Base-by-base conservation (phyloP, 179 eudicot species). In the Heliamphora pulchella region DNA sequence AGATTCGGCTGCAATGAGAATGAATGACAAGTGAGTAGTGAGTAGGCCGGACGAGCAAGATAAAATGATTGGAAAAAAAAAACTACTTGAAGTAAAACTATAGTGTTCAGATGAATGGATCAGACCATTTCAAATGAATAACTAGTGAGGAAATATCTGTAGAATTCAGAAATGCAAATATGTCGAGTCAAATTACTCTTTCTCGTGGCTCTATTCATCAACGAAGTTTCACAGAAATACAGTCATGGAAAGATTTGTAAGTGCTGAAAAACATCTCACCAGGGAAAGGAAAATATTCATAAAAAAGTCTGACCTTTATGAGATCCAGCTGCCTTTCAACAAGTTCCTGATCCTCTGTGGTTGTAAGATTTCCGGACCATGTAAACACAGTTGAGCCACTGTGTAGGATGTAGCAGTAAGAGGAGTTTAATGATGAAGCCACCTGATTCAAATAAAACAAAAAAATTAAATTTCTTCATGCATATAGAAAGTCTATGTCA, bases 391-490 rank as follows among this genome's bases (percentile, higher is more conserved):
- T 82, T 65, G 92, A 82, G 65, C 91, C 98, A 64, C 85, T 89
- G 87, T 94, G 98, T 80, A 96, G 86, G 85, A 96, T 96, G 95
- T 86, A 92, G 85, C 97, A 88, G 86, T 96, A 90, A 61, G 95
- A 88, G 51, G 99, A 96, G 85, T 94, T 94, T 78, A 96, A 87
- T 50, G 97, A 94, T 71, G 97, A 84, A 31, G 97, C 89, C 78
- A 89, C 95, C 99, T 96, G 97, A 77, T 79, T 70, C 62, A 85
- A 69, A 70, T 74, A 76, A 18, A 81, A 76, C 8, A 76, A 39
- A 85, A 81, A n/a, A 22, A 5, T 17, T 70, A 64, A 78, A 65
- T 17, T 58, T 64, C 51, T 44, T 55, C 50, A 75, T 41, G 54
- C 9, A 46, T 46, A 65, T 54, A 50, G 43, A 17, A 73, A 50